phyloP scores from a whole-genome alignment of 2,329 filamentous ascomycete species.

The Zarea fungicola region DNA sequence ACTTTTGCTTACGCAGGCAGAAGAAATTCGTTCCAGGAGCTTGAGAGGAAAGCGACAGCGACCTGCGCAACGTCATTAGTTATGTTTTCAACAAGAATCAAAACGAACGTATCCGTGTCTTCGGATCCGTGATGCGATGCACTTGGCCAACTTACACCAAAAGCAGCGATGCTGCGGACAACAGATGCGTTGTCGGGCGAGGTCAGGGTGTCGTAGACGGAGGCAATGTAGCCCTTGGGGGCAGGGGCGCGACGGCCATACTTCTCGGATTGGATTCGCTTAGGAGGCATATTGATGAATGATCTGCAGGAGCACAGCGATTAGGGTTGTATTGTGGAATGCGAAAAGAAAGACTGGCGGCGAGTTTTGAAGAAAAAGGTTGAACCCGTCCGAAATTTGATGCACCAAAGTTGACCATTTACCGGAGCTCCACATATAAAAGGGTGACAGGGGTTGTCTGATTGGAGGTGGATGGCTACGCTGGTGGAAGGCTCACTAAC shows the following conservation, averaged over 20 bases:
- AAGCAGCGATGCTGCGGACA: constrained; percentile 62
- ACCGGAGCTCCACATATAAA: constrained; percentile 10
- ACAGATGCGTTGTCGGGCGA: constrained; percentile 64
- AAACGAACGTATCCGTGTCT: too few relatives aligned
- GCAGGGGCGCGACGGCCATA: constrained; percentile 36
- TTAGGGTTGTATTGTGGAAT: constrained; percentile 10
- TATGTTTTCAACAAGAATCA: background rate
- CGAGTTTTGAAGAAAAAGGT: background rate
- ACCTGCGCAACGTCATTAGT: constrained; percentile 36
- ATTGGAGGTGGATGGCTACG: background rate
- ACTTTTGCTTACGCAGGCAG: constrained; percentile 53
- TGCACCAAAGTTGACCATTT: constrained; percentile 1
- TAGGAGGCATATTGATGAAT: constrained; percentile 55
- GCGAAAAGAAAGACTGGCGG: background rate
- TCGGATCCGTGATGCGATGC: too few relatives aligned
- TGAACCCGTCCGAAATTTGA: background rate
- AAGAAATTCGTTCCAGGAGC: constrained; percentile 62
- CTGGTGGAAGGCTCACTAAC: constrained; percentile 2
- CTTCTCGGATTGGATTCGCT: constrained; percentile 49
- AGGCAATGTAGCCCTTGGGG: constrained; percentile 48
- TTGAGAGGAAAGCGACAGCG: constrained; percentile 62
- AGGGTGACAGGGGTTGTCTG: constrained; percentile 6
- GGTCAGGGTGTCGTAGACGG: constrained; percentile 58
- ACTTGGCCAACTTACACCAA: constrained; percentile 58
- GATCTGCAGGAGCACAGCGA: background rate